Percentiles rank a stretch among this genome's conserved stretches.
phyloP scores from a whole-genome alignment of 176 grass and related monocot genomes.

The Rhynchospora breviuscula region DNA sequence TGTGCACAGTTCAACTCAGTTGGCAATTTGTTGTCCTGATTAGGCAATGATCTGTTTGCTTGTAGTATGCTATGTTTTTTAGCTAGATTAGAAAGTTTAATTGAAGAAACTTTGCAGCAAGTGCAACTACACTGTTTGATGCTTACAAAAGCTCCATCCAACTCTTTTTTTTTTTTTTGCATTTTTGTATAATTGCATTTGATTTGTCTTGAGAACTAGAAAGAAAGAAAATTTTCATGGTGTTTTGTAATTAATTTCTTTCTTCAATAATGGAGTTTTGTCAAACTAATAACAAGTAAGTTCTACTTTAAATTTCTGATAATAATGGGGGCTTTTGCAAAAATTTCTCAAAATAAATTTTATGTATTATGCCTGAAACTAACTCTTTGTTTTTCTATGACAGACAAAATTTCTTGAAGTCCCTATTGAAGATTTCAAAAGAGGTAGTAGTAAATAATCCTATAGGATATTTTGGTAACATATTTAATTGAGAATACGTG shows the following conservation, averaged over 20 bases:
- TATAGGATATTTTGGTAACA: neutral
- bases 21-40: neutral
- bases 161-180: neutral
- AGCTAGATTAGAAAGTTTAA: neutral
- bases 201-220: neutral
- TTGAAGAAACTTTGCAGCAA: neutral
- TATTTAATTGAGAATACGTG: conserved; percentile 12
- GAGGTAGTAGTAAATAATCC: conserved; percentile 47
- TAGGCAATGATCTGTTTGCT: neutral
- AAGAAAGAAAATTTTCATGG: no score
- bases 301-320: neutral
- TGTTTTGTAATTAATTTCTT: neutral
- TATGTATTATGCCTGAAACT: conserved; percentile 20
- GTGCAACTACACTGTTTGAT: neutral
- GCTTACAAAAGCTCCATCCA: neutral
- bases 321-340: neutral
- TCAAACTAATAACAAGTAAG: neutral
- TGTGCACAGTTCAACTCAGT: neutral
- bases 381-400: conserved; percentile 1
- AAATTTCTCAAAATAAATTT: neutral
- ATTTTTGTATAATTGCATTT: neutral
- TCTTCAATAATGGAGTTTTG: neutral
- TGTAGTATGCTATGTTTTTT: conserved; percentile 16
- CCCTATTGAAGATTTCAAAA: conserved; percentile 74
- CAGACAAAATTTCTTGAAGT: conserved; percentile 83